Base-by-base conservation (phyloP, 1,284 basidiomycete genomes). In the Bondarzewia mesenterica region DNA sequence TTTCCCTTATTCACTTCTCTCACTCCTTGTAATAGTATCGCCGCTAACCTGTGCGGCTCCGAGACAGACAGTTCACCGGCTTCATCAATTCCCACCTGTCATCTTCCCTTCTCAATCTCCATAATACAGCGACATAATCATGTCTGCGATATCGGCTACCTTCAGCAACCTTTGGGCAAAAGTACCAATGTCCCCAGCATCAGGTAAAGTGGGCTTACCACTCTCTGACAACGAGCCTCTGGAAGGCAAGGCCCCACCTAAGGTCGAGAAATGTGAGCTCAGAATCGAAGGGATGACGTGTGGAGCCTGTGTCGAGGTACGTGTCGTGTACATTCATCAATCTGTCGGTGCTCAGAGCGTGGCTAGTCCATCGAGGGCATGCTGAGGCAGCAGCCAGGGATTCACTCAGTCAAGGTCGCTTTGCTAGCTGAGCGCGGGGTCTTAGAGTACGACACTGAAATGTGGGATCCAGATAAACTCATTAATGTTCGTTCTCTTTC, bases 261-360 rank as follows among this genome's bases (percentile, higher is more conserved):
- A 51, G 7, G 56, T 54, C 7, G 70, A 68, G 45, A 77, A 66
- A 66, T 87, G 83, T 58, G 89, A 90, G 58, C 67, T 93, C 35
- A 70, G 83, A 52, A 82, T 93, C 61, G 83, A 89, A 60, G 91
- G 91, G n/a, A 93, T 93, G 90, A 93, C 91, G 0, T 93, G 90
- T 59, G 84, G 89, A 7, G 72, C 89, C 37, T 93, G 90, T 60
- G 91, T 93, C n/a, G 85, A 91, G 77, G 89, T 88, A 58, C 57
- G 79, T 64, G 40, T 37, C n/a, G 50, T 38, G 7, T 41, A 27
- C 18, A 22, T 10, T 29, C 18, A 10, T 26, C 1, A 16, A 39
- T 18, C 20, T 5, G 22, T 4, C 20, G 16, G 27, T 10, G 4
- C 27, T 20, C 1, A 21, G 8, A 22, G 35, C 25, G 8, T 20